A percentile compares a stretch with the other conserved stretches of the same genome.
These are phyloP conservation scores for Dipteronia dyeriana DNA, from an alignment of 345 rosid genomes.

Conservation along the genomic window DNA sequence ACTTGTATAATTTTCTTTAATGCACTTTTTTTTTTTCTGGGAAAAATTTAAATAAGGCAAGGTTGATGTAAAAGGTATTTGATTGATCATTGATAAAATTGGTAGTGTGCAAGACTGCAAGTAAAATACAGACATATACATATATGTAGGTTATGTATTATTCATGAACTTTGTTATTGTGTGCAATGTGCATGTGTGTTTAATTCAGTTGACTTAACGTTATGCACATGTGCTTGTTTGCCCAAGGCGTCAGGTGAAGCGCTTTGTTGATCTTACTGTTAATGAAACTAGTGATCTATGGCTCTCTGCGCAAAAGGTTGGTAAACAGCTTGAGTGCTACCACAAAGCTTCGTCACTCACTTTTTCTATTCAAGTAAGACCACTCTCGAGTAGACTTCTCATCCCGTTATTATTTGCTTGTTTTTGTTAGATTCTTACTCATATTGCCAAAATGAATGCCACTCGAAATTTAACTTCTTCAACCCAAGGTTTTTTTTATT, in stretches of 20 bases:
- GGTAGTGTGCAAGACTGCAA: background rate
- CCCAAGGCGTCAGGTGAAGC: slow-evolving; percentile 82
- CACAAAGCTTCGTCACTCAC: slow-evolving; percentile 84
- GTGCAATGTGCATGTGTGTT: background rate
- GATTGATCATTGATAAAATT: background rate
- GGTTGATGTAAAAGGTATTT: background rate
- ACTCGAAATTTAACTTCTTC: background rate
- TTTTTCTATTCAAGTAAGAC: slow-evolving; percentile 70
- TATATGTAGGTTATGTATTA: background rate
- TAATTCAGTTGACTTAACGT: slow-evolving; percentile 53
- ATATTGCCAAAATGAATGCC: background rate
- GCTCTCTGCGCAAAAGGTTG: slow-evolving; percentile 78
- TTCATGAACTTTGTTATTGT: background rate
- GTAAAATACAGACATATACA: background rate
- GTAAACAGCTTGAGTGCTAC: slow-evolving; percentile 65
- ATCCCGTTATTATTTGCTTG: background rate
- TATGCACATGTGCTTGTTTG: slow-evolving; percentile 82
- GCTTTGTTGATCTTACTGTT: slow-evolving; percentile 81
- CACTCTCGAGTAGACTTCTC: background rate
- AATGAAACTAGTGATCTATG: slow-evolving; percentile 83
- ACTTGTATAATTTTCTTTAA: background rate
- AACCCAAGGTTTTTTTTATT: background rate
- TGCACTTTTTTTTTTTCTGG: background rate
- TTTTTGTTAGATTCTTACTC: background rate
- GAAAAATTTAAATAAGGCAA: background rate